These are phyloP conservation scores for Aegilops umbellulata DNA, from an alignment of 176 grass and related monocot species.

Conservation along the genomic window DNA sequence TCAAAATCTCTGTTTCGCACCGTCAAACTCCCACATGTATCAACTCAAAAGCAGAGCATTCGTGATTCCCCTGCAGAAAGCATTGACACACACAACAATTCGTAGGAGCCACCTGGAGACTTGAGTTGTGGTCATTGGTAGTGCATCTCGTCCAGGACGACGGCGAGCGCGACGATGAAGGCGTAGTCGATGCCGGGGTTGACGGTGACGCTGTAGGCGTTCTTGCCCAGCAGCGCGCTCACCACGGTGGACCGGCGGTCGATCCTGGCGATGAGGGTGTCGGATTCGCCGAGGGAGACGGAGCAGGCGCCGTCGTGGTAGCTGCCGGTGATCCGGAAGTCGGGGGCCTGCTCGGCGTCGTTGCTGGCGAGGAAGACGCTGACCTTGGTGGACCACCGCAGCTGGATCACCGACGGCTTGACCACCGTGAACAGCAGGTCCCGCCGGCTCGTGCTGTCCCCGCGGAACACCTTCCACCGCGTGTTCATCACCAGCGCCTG, in stretches of 20 bases:
- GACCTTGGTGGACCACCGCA: constrained; percentile 39
- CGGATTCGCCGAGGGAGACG: constrained; percentile 46
- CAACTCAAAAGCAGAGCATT: neutral
- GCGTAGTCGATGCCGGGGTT: constrained; percentile 71
- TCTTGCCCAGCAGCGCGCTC: constrained; percentile 55
- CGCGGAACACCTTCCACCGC: constrained; percentile 56
- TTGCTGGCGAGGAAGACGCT: constrained; percentile 66
- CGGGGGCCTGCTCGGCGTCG: constrained; percentile 35
- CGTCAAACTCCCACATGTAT: neutral
- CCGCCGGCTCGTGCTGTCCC: constrained; percentile 46
- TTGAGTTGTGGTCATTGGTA: constrained; percentile 41
- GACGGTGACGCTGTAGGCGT: constrained; percentile 52
- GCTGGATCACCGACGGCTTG: constrained; percentile 56
- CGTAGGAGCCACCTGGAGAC: too few relatives aligned
- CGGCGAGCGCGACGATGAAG: constrained; percentile 66
- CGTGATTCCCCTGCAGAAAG: neutral
- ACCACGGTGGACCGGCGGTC: constrained; percentile 49
- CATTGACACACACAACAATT: neutral
- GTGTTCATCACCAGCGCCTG: constrained; percentile 44
- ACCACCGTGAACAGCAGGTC: constrained; percentile 54
- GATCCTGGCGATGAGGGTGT: constrained; percentile 58
- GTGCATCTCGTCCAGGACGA: constrained; percentile 66
- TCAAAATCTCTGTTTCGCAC: neutral
- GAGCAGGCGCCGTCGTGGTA: constrained; percentile 50
- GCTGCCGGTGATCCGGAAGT: constrained; percentile 69